Percentiles rank a stretch among this genome's conserved stretches.
These are phyloP conservation scores for Melastoma malabathricum DNA, from an alignment of 345 rosid species.

Conservation along the genomic window DNA sequence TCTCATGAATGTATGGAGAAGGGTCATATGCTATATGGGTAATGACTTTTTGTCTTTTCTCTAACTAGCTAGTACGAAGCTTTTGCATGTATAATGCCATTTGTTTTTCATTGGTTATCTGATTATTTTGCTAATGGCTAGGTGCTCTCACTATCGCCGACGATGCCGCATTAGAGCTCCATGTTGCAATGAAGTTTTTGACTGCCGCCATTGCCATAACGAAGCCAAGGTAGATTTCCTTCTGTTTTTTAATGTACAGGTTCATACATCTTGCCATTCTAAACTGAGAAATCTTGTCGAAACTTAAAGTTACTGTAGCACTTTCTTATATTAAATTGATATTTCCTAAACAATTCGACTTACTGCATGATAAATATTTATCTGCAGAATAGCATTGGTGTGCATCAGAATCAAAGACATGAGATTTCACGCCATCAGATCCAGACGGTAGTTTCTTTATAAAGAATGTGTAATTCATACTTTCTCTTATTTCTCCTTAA, in stretches of 20 bases:
- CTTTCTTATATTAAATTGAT: background rate
- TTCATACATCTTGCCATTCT: background rate
- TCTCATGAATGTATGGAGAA: slow-evolving; percentile 1
- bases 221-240: slow-evolving; percentile 21
- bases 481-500: background rate
- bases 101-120: background rate
- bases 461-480: background rate
- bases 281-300: background rate
- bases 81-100: background rate
- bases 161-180: slow-evolving; percentile 44
- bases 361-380: background rate
- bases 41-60: background rate
- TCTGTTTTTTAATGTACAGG: background rate
- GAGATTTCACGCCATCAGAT: slow-evolving; percentile 39
- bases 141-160: slow-evolving; percentile 38
- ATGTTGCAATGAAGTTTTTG: slow-evolving; percentile 35
- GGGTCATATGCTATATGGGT: slow-evolving; percentile 5
- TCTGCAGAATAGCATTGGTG: background rate
- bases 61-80: background rate
- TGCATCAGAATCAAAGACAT: slow-evolving; percentile 19
- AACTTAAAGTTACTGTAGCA: too few species aligned
- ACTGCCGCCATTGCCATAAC: slow-evolving; percentile 42
- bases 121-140: slow-evolving; percentile 7
- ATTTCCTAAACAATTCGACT: background rate
- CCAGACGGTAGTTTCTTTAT: slow-evolving; percentile 18